Evolutionary conservation across 2,329 filamentous ascomycete genomes (phyloP), one percentile per base, ranked within the genome.

Genomic region (Drechslerella dactyloides): DNA sequence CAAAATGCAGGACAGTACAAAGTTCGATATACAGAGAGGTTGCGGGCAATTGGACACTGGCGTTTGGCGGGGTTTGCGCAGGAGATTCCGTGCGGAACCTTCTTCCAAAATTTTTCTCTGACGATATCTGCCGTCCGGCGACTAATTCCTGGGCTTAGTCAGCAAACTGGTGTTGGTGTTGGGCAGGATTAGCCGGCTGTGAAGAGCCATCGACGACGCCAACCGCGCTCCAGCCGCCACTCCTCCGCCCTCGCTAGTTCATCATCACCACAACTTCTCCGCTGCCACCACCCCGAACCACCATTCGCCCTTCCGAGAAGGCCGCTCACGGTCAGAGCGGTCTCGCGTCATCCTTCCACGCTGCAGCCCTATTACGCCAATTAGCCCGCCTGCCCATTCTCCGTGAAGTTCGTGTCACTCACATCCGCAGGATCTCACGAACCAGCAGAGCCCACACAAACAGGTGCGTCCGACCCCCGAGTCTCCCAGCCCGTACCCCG

Each of bases 391-490:
- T 48, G 44, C 44, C 19, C 5, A 21, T 23, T 8, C 44, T 8
- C 7, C 17, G 4, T 54, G 65, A 35, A 58, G 54, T 59, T 55
- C 44, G 23, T 35, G 19, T 35, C 44, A 27, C 59, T 70, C 58
- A 70, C 30, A 42, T 55, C 48, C 33, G 48, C 65, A 70, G 65
- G 59, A 58, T 44, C 42, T 15, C 17, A 7, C 17, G 19, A 55
- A 30, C 15, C 15, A 19, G 11, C 37, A 48, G 13, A 10, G 5
- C n/a, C 40, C 13, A 5, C 33, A 19, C 35, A n/a, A 5, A 33
- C 35, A 56, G 17, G 19, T 37, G 23, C 15, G 21, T 30, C 37
- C n/a, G 11, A 30, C 11, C n/a, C 11, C 51, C 13, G 46, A 27
- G 35, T n/a, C 48, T 17, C 42, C 44, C 23, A 23, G 23, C 50